Conservation (phyloP, 495 filamentous ascomycete genomes). For the Neurospora sublineolata region DNA sequence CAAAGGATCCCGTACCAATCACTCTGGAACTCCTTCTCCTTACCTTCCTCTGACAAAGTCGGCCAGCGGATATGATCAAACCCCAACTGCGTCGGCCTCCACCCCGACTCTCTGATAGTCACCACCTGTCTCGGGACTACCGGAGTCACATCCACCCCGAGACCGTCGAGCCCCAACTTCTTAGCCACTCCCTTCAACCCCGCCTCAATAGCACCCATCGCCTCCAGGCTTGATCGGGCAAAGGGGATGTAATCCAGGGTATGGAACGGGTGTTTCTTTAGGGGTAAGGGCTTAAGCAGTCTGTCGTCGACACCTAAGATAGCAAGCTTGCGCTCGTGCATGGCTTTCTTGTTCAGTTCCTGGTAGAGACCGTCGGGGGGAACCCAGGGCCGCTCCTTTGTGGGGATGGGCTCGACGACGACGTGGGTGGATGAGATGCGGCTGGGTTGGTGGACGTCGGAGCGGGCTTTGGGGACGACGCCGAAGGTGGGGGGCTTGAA, state of each 20-base stretch:
- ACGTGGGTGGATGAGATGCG: not conserved
- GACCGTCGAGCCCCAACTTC: not conserved
- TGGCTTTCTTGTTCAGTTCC: not conserved
- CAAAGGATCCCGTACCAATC: slow-evolving; percentile 15
- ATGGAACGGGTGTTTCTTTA: not conserved
- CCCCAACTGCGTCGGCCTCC: slow-evolving; percentile 10
- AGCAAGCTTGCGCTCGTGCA: not conserved
- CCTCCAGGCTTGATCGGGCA: not conserved
- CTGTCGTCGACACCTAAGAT: not conserved
- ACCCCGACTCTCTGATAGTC: not conserved
- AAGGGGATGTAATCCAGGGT: not conserved
- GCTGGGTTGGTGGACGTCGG: not conserved
- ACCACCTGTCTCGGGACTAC: not conserved
- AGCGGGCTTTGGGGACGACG: not conserved
- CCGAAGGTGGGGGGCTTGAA: not conserved
- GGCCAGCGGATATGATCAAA: not conserved
- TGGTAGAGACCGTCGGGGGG: not conserved
- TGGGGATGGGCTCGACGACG: not conserved
- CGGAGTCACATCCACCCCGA: not conserved
- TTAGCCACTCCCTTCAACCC: not conserved
- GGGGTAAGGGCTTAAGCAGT: not conserved
- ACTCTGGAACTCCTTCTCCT: not conserved
- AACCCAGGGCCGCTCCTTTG: not conserved
- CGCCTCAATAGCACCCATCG: not conserved
- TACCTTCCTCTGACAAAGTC: not conserved